Conservation (phyloP, 495 filamentous ascomycete genomes). For the Astrocystis sublimbata region DNA sequence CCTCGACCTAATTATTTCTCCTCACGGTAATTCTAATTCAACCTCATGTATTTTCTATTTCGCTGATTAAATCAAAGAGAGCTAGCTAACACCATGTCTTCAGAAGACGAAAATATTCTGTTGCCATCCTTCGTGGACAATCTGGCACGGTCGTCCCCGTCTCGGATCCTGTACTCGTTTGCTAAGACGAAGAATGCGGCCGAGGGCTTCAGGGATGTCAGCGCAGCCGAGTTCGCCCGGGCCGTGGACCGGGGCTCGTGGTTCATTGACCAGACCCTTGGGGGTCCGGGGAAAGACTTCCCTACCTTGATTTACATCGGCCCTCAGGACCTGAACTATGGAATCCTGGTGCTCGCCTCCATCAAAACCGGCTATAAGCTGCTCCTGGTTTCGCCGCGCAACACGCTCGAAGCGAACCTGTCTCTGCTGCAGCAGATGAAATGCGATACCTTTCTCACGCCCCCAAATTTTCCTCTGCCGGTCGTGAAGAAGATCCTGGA, state of each 20-base stretch:
- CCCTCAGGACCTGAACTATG: constrained; percentile 29
- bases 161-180: constrained; percentile 13
- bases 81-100: background rate
- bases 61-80: background rate
- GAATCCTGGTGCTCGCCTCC: constrained; percentile 25
- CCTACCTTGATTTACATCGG: constrained; percentile 28
- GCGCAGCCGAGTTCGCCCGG: constrained; percentile 32
- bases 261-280: constrained; percentile 42
- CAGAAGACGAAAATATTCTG: background rate
- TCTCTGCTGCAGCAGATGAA: constrained; percentile 36
- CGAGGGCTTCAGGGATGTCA: constrained; percentile 41
- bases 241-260: constrained; percentile 43
- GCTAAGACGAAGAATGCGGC: constrained; percentile 8
- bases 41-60: too few relatives aligned
- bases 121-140: constrained; percentile 12
- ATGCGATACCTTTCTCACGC: constrained; percentile 28
- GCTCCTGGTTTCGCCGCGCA: constrained; percentile 35
- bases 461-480: constrained; percentile 30
- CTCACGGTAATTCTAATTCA: too few relatives aligned
- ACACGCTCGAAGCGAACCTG: constrained; percentile 40
- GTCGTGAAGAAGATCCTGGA: constrained; percentile 34
- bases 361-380: constrained; percentile 30
- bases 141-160: constrained; percentile 8
- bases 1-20: too few relatives aligned
- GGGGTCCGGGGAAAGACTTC: constrained; percentile 18